These are phyloP conservation scores for Nakataea oryzae DNA, from an alignment of 2,329 filamentous ascomycete species.

Conservation along the genomic window DNA sequence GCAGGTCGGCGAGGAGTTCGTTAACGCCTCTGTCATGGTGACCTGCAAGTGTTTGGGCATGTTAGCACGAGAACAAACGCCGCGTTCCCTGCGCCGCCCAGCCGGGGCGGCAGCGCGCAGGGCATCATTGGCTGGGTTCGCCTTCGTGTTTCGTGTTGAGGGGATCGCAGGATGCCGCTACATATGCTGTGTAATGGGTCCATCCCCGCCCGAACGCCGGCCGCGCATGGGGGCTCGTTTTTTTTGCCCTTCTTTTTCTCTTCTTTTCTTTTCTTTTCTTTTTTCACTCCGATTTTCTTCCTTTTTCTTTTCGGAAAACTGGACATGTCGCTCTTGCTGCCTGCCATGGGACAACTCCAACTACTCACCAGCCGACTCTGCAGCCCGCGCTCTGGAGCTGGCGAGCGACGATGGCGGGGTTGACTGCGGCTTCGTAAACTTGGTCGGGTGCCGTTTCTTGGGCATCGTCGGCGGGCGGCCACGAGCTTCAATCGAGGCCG, in stretches of 20 bases:
- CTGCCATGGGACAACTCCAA: neutral
- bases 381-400: slow-evolving; percentile 15
- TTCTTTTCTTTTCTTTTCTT: neutral
- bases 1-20: slow-evolving; percentile 46
- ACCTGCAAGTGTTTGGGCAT: slow-evolving; percentile 2
- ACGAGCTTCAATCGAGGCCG: too few species aligned
- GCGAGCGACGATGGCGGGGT: slow-evolving; percentile 39
- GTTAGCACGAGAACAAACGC: neutral
- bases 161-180: neutral
- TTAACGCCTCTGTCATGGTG: slow-evolving; percentile 37
- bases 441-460: slow-evolving; percentile 48
- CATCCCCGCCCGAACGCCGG: neutral
- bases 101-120: neutral
- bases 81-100: neutral
- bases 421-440: slow-evolving; percentile 48
- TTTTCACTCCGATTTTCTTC: neutral
- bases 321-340: neutral
- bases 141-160: slow-evolving; percentile 1
- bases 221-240: neutral
- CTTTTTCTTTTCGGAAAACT: neutral
- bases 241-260: too few species aligned
- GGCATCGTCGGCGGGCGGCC: slow-evolving; percentile 50
- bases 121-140: neutral
- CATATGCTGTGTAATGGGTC: slow-evolving; percentile 1
- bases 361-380: slow-evolving; percentile 1